Conservation (phyloP, 805 yeast species). For the Wickerhamiella parazyma region DNA sequence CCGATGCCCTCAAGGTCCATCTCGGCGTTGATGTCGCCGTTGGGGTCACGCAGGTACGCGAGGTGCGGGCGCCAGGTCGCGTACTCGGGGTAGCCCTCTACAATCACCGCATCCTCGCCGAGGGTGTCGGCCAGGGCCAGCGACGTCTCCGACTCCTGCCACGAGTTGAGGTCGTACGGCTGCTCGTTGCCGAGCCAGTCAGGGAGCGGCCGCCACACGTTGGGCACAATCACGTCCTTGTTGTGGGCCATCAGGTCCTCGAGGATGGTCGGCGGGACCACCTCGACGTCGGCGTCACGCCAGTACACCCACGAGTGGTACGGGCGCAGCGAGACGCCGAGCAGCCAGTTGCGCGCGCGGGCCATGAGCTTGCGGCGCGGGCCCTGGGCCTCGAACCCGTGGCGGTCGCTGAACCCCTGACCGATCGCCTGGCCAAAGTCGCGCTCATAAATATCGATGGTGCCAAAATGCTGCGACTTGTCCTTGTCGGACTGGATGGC, state of each 20-base stretch:
- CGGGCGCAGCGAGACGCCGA: constrained; percentile 75
- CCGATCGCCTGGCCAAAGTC: constrained; percentile 90
- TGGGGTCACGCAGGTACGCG: constrained; percentile 82
- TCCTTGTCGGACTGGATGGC: constrained; percentile 56
- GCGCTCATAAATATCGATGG: constrained; percentile 70
- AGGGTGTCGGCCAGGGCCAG: constrained; percentile 32
- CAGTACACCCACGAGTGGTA: constrained; percentile 93
- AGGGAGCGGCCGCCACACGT: constrained; percentile 96
- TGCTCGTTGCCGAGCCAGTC: constrained; percentile 80
- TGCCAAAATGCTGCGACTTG: constrained; percentile 50
- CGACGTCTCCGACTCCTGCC: constrained; percentile 82
- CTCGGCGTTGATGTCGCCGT: constrained; percentile 69
- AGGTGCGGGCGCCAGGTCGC: constrained; percentile 97
- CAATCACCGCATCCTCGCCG: constrained; percentile 89
- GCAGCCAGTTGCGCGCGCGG: constrained; percentile 86
- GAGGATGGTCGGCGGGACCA: constrained; percentile 66
- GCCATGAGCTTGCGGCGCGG: constrained; percentile 93
- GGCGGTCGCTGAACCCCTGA: constrained; percentile 84
- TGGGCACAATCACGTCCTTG: constrained; percentile 87
- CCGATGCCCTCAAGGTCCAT: constrained; percentile 92
- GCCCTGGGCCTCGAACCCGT: constrained; percentile 93
- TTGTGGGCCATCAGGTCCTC: constrained; percentile 90
- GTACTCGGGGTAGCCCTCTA: constrained; percentile 96
- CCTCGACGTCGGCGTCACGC: constrained; percentile 97
- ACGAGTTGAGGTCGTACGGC: constrained; percentile 89